phyloP scores from a whole-genome alignment of 768 basidiomycete species.

The Kondoa subrosea region DNA sequence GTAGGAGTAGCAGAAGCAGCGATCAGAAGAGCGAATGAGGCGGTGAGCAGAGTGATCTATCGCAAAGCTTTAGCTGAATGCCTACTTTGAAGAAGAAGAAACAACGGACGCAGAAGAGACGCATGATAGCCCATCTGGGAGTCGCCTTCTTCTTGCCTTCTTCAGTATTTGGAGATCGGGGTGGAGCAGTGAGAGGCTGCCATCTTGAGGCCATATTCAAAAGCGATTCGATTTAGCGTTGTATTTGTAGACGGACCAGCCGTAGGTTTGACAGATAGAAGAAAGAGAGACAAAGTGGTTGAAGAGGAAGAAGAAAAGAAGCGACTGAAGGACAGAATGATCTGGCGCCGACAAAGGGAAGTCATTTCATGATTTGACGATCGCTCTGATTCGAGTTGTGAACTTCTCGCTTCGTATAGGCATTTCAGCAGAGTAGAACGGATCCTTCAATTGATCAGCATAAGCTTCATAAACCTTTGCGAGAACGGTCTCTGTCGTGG shows the following conservation, averaged over 20 bases:
- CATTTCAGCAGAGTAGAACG: slow-evolving; percentile 99
- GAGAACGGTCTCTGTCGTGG: slow-evolving; percentile 51
- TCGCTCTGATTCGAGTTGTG: slow-evolving; percentile 39
- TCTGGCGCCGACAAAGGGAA: neutral
- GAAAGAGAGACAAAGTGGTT: neutral
- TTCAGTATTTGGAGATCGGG: neutral
- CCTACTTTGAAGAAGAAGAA: neutral
- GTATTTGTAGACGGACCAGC: neutral
- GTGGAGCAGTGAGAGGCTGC: no score
- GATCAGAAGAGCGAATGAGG: neutral
- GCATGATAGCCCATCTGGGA: neutral
- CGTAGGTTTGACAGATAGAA: neutral
- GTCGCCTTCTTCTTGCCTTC: neutral
- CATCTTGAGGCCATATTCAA: no score
- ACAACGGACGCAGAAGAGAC: neutral
- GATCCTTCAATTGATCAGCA: slow-evolving; percentile 94
- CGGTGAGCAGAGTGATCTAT: neutral
- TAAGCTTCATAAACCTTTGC: slow-evolving; percentile 84
- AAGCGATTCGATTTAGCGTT: no score
- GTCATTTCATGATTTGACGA: slow-evolving; percentile 25
- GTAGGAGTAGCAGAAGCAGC: neutral
- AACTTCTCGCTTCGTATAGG: slow-evolving; percentile 84
- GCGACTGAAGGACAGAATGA: neutral
- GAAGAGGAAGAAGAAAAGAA: neutral
- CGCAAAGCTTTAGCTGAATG: neutral